Conservation (phyloP, 768 basidiomycete genomes). For the Hirschioporus abietinus region DNA sequence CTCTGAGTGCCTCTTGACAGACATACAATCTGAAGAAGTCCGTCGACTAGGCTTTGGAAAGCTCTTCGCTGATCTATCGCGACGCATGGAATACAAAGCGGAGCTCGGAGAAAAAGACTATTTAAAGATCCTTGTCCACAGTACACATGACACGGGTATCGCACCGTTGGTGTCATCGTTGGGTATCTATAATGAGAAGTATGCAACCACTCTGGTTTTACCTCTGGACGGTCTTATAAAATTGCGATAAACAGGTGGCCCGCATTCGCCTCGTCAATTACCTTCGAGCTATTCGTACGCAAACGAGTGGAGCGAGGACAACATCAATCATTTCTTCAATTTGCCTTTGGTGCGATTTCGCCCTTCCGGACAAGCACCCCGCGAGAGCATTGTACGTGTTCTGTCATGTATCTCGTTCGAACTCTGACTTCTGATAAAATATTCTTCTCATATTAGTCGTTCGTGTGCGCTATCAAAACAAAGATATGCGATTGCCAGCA, state of each 20-base stretch:
- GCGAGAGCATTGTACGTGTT: constrained; percentile 2
- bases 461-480: constrained; percentile 75
- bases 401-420: no score
- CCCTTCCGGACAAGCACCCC: neutral
- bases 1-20: constrained; percentile 10
- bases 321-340: constrained; percentile 28
- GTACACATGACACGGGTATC: constrained; percentile 68
- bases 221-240: neutral
- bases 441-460: constrained; percentile 22
- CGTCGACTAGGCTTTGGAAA: constrained; percentile 74
- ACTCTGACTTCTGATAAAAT: no score
- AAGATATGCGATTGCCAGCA: constrained; percentile 52
- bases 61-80: constrained; percentile 57
- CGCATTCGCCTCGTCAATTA: constrained; percentile 66
- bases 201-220: constrained; percentile 15
- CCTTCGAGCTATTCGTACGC: constrained; percentile 66
- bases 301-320: constrained; percentile 12
- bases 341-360: constrained; percentile 26
- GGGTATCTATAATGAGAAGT: constrained; percentile 71
- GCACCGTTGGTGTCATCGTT: constrained; percentile 60
- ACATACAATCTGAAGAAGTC: constrained; percentile 72
- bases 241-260: constrained; percentile 50
- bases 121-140: constrained; percentile 61
- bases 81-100: constrained; percentile 57
- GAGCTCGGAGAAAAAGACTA: constrained; percentile 39